A percentile compares a stretch with the other conserved stretches of the same genome.
Conservation (phyloP, 2,329 filamentous ascomycete species). For the Westerdykella aurantiaca region DNA sequence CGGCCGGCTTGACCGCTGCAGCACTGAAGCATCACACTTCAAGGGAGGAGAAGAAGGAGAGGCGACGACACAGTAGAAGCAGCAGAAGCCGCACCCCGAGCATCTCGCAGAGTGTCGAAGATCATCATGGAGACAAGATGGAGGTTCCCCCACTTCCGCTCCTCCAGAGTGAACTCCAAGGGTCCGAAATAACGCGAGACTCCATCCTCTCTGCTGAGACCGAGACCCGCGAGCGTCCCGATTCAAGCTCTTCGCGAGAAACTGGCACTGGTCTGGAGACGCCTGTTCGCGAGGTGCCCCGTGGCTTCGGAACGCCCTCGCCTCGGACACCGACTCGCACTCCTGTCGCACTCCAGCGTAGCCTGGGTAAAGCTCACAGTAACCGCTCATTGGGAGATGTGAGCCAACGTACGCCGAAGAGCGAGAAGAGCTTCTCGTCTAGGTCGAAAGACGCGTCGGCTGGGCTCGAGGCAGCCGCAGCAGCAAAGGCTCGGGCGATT, state of each 20-base stretch:
- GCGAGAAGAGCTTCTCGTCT: slow-evolving; percentile 43
- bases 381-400: slow-evolving; percentile 50
- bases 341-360: slow-evolving; percentile 49
- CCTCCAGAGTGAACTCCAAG: slow-evolving; percentile 75
- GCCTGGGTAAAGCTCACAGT: slow-evolving; percentile 62
- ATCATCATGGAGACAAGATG: slow-evolving; percentile 43
- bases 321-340: slow-evolving; percentile 61
- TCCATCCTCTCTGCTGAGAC: slow-evolving; percentile 81
- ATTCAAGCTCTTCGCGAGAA: slow-evolving; percentile 58
- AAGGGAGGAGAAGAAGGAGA: slow-evolving; percentile 45
- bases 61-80: slow-evolving; percentile 45
- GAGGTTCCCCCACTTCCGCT: slow-evolving; percentile 72
- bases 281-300: slow-evolving; percentile 56
- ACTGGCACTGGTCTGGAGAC: slow-evolving; percentile 41
- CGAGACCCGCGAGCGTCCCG: slow-evolving; percentile 53
- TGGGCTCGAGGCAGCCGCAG: slow-evolving; percentile 29
- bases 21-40: slow-evolving; percentile 61
- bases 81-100: slow-evolving; percentile 50
- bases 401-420: slow-evolving; percentile 41
- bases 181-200: slow-evolving; percentile 80
- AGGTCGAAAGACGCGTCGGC: slow-evolving; percentile 19
- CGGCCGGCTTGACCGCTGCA: slow-evolving; percentile 55
- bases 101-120: slow-evolving; percentile 50
- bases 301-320: slow-evolving; percentile 55
- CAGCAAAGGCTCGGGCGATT: slow-evolving; percentile 36